Base-by-base conservation (phyloP, 352 stramenopile species). In the Phytophthora capsici region DNA sequence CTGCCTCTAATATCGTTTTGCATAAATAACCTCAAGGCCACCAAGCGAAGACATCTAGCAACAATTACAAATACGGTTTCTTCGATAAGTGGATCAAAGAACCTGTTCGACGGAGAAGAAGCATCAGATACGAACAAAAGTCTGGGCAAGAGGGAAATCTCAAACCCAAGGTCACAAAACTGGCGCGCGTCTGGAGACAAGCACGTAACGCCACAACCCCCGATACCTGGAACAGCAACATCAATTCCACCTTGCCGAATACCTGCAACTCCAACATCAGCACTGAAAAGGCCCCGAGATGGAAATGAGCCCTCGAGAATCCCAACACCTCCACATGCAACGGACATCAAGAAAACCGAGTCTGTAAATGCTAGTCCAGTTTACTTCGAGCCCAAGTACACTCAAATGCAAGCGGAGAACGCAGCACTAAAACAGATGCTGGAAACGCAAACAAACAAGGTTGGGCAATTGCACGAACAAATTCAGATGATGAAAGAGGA, bases 61-160 rank as follows among this genome's bases (percentile, higher is more conserved):
- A 88, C 78, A 13, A 90, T 90, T 56, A 90, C 81, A 17, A 90
- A 88, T 58, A 86, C 76, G 30, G 30, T 84, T 34, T 55, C 40
- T 16, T 61, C 50, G 16, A 41, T 59, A 57, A 46, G 23, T 23
- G 57, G 61, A 26, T 38, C 72, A 13, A 84, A 84, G 44, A 75
- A 17, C 5, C 38, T 78, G 14, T 40, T 73, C 38, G 63, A 73
- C 57, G 58, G 57, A 38, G 63, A 69, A 17, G 26, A 51, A 28
- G 60, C 37, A 38, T 38, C 38, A 17, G 48, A 45, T 10, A 23
- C 16, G 9, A 57, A 38, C 12, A 43, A 40, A 37, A 25, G 10
- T 40, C 34, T 58, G 14, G 61, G 32, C 34, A 64, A 51, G 44
- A 20, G 14, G 12, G 30, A 58, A 47, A 25, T 26, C 20, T 34